These are phyloP conservation scores for Mikania micrantha DNA, from an alignment of 129 eudicot species.

Conservation along the genomic window DNA sequence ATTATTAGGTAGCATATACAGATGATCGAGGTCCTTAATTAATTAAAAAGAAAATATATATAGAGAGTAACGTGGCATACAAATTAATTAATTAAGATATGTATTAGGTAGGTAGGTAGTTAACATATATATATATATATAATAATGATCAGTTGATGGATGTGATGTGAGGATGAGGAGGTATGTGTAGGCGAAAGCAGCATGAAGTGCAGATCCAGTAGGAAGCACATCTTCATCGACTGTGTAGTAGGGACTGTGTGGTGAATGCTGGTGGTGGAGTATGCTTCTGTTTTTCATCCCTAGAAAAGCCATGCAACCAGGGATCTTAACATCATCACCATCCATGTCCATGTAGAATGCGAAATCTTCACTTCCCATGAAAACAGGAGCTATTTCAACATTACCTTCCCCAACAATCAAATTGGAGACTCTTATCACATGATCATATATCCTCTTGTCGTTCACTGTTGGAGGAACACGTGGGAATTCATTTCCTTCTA, in stretches of 20 bases:
- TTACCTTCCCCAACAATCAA: conserved; percentile 57
- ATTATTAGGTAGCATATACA: too few relatives aligned
- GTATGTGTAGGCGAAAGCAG: conserved; percentile 54
- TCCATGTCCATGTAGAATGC: conserved; percentile 52
- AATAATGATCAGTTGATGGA: too few relatives aligned
- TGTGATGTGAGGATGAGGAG: too few relatives aligned
- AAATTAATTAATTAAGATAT: too few relatives aligned
- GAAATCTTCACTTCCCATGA: conserved; percentile 80
- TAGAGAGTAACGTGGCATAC: too few relatives aligned
- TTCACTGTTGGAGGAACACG: conserved; percentile 53
- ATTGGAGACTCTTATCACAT: conserved; percentile 26
- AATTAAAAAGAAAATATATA: too few relatives aligned
- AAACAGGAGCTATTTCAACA: too few relatives aligned
- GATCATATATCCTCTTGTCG: conserved; percentile 44
- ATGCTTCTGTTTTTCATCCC: conserved; percentile 52
- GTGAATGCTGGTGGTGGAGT: too few relatives aligned
- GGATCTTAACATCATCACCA: too few relatives aligned
- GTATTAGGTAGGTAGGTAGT: too few relatives aligned
- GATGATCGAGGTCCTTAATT: too few relatives aligned
- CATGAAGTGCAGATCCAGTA: conserved; percentile 63
- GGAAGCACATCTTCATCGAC: conserved; percentile 62
- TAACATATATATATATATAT: too few relatives aligned
- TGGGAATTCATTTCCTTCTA: conserved; percentile 40
- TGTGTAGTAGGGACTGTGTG: conserved; percentile 50
- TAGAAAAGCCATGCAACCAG: conserved; percentile 44